Percentiles rank a stretch among this genome's conserved stretches.
These are phyloP conservation scores for Oryza officinalis DNA, from an alignment of 176 grass and related monocot species.

Conservation along the genomic window DNA sequence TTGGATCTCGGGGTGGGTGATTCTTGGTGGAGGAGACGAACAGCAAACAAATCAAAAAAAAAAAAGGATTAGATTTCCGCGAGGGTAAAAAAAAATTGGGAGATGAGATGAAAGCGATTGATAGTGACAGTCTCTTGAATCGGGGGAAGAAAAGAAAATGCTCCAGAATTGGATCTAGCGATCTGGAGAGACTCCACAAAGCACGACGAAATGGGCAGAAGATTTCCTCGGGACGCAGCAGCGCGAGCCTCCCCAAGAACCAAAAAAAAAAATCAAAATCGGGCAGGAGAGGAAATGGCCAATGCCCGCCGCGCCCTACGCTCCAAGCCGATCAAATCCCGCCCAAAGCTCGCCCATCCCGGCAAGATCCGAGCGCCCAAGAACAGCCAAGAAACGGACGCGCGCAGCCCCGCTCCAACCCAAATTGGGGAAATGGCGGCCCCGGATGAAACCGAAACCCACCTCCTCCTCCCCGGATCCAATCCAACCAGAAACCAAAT, in stretches of 20 bases:
- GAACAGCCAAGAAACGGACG: constrained; percentile 19
- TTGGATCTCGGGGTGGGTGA: constrained; percentile 38
- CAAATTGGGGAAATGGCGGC: constrained; percentile 20
- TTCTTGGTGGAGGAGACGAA: neutral
- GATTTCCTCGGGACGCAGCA: neutral
- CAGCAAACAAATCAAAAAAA: neutral
- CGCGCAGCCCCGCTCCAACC: neutral
- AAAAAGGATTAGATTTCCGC: constrained; percentile 25
- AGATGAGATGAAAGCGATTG: constrained; percentile 43
- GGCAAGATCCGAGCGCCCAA: constrained; percentile 32
- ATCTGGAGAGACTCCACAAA: neutral
- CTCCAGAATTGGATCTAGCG: constrained; percentile 47
- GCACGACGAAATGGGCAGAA: neutral
- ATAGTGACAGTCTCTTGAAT: constrained; percentile 37
- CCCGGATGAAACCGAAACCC: too few relatives aligned
- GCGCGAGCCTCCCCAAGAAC: neutral
- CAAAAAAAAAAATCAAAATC: neutral
- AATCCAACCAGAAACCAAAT: neutral
- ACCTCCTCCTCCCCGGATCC: constrained; percentile 23
- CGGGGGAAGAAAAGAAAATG: neutral
- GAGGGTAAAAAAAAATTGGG: neutral
- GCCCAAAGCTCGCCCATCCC: constrained; percentile 10
- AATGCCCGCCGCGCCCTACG: constrained; percentile 33
- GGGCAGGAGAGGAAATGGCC: constrained; percentile 6
- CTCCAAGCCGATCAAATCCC: constrained; percentile 14